Conservation (phyloP, 805 yeast genomes). For the Zygosaccharomyces kombuchaensis region DNA sequence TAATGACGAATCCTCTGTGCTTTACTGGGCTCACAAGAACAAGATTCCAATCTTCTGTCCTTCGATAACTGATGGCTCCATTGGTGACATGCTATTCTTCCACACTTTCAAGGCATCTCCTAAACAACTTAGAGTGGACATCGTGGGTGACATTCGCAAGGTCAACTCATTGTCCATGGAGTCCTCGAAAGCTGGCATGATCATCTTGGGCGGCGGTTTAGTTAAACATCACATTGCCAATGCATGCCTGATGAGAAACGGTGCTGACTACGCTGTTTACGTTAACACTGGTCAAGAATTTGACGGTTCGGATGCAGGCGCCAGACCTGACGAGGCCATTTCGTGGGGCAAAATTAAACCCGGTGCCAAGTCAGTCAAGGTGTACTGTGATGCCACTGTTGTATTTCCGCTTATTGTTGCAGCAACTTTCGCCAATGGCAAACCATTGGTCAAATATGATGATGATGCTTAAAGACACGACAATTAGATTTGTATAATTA, state of each 20-base stretch:
- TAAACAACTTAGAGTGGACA: conserved; percentile 80
- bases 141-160: conserved; percentile 88
- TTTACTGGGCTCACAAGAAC: conserved; percentile 98
- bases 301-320: conserved; percentile 99
- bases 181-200: conserved; percentile 92
- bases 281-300: conserved; percentile 98
- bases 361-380: conserved; percentile 86
- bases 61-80: conserved; percentile 94
- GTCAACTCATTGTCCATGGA: conserved; percentile 94
- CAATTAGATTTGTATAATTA: neutral
- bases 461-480: conserved; percentile 8
- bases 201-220: conserved; percentile 93
- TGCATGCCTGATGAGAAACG: conserved; percentile 98
- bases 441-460: conserved; percentile 5
- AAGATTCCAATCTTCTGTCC: conserved; percentile 96
- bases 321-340: conserved; percentile 97
- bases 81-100: conserved; percentile 98
- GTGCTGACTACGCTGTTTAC: conserved; percentile 96
- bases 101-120: conserved; percentile 96
- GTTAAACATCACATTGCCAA: conserved; percentile 96
- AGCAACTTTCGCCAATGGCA: conserved; percentile 83
- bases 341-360: conserved; percentile 99
- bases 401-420: conserved; percentile 97
- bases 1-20: conserved; percentile 85
- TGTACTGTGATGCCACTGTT: conserved; percentile 90